A percentile compares a stretch with the other conserved stretches of the same genome.
These are phyloP conservation scores for Circinella minor DNA, from an alignment of 371 early-diverging fungal species.

Conservation along the genomic window DNA sequence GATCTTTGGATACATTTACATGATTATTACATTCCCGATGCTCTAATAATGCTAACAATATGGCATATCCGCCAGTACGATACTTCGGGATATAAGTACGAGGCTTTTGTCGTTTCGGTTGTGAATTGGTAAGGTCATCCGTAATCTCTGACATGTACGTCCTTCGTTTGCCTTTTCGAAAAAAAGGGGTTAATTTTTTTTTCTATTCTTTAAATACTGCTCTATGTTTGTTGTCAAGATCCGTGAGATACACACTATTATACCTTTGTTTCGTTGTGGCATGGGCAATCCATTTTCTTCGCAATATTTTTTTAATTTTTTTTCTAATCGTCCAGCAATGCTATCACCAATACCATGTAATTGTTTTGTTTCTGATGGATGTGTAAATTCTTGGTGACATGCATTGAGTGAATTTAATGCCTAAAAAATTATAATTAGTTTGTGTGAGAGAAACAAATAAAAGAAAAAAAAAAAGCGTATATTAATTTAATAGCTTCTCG, in stretches of 20 bases:
- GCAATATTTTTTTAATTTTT: conserved; percentile 58
- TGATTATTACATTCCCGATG: conserved; percentile 28
- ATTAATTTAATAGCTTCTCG: too few species aligned
- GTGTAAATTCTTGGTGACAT: conserved; percentile 57
- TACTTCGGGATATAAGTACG: conserved; percentile 79
- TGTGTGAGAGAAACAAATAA: background rate
- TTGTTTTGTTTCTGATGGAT: conserved; percentile 57
- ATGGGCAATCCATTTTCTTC: conserved; percentile 54
- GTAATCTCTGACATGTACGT: too few species aligned
- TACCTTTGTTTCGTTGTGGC: conserved; percentile 27
- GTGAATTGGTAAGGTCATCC: conserved; percentile 17
- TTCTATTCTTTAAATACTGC: background rate
- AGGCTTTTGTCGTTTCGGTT: conserved; percentile 24
- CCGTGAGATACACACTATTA: too few species aligned
- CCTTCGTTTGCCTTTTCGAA: too few species aligned
- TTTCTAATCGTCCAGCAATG: conserved; percentile 64
- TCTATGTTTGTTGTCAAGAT: too few species aligned
- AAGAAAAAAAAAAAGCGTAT: background rate
- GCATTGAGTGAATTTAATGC: conserved; percentile 67
- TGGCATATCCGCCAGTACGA: conserved; percentile 85
- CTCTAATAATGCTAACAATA: conserved; percentile 78
- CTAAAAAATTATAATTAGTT: conserved; percentile 31
- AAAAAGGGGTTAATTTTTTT: background rate
- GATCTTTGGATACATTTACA: conserved; percentile 47
- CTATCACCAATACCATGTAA: conserved; percentile 69